Percentiles rank a stretch among this genome's conserved stretches.
These are phyloP conservation scores for Tolypocladium sp. DNA, from an alignment of 2,329 filamentous ascomycete genomes.

Conservation along the genomic window DNA sequence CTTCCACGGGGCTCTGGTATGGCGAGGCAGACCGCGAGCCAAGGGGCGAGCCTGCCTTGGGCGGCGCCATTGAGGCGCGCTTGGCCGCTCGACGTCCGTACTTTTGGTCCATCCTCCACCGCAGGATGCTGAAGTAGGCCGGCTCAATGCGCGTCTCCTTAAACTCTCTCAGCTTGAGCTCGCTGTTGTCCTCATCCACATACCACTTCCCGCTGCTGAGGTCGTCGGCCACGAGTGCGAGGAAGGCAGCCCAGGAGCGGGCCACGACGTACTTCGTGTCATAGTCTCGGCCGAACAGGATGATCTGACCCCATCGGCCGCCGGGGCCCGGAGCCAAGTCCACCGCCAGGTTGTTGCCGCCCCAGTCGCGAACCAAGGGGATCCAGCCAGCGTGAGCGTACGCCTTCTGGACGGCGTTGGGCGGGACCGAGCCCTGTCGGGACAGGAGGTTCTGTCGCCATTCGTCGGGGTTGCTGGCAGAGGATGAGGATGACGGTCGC, in stretches of 20 bases:
- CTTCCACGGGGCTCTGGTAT: slow-evolving; percentile 57
- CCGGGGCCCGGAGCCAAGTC: slow-evolving; percentile 84
- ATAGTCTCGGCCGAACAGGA: slow-evolving; percentile 94
- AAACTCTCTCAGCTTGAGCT: slow-evolving; percentile 89
- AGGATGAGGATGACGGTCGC: slow-evolving; percentile 33
- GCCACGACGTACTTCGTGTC: slow-evolving; percentile 97
- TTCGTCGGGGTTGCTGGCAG: slow-evolving; percentile 43
- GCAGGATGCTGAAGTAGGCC: slow-evolving; percentile 84
- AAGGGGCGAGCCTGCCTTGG: slow-evolving; percentile 33
- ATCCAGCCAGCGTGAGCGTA: slow-evolving; percentile 96
- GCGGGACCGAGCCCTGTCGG: slow-evolving; percentile 80
- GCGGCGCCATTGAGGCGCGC: slow-evolving; percentile 41
- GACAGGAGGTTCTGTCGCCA: slow-evolving; percentile 83
- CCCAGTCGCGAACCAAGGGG: slow-evolving; percentile 92
- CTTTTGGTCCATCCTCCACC: slow-evolving; percentile 95
- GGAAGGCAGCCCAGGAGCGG: slow-evolving; percentile 80
- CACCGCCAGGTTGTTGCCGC: slow-evolving; percentile 92
- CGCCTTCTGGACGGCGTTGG: slow-evolving; percentile 78
- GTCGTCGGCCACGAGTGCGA: slow-evolving; percentile 84
- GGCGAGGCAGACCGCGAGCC: slow-evolving; percentile 44
- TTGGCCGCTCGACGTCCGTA: slow-evolving; percentile 59
- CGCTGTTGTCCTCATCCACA: slow-evolving; percentile 84
- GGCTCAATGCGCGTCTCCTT: slow-evolving; percentile 84
- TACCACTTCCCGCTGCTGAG: slow-evolving; percentile 81
- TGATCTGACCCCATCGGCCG: slow-evolving; percentile 92